Evolutionary conservation across 179 eudicot genomes (phyloP), one percentile per base, ranked within the genome.

Genomic region (Patellifolia procumbens): DNA sequence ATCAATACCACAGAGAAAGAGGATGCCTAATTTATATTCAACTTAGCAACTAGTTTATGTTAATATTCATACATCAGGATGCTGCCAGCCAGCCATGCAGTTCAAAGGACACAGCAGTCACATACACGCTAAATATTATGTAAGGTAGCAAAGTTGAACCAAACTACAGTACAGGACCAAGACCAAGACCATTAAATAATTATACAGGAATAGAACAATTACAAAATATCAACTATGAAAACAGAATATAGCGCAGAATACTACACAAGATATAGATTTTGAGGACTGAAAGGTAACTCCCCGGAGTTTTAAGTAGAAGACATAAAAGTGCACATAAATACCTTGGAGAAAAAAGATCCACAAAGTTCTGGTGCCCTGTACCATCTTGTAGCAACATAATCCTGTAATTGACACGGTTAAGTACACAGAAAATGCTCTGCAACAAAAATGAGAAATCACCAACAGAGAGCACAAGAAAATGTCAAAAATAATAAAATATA

Each of bases 331-430:
- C 3, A 19, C 49, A 70, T 52, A 10, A 65, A 32, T 83, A 83
- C 88, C 88, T 83, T 83, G 5, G 97, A 88, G 82, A 78, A 89
- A 84, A 92, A 90, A 58, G 97, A 94, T 78, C 98, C 98, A 78
- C 97, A 92, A 37, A 94, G 87, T 88, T 94, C 98, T 32, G 98
- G 98, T 68, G 98, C 98, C 81, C 98, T 83, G 76, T 94, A 94
- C 97, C 97, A 90, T 85, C 96, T 88, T 62, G 98, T 92, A 74
- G 96, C 98, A 75, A 94, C 98, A 76, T 92, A 94, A 84, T 92
- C 98, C 98, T 94, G 77, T 52, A 82, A 49, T 63, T 52, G n/a
- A 10, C 4, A 73, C 43, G 26, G 39, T 20, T 64, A 75, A 56
- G 16, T 32, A 78, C 48, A 31, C 8, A 55, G 28, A 2, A 39